These are phyloP conservation scores for Carex parvula DNA, from an alignment of 176 grass and related monocot species.

Conservation along the genomic window DNA sequence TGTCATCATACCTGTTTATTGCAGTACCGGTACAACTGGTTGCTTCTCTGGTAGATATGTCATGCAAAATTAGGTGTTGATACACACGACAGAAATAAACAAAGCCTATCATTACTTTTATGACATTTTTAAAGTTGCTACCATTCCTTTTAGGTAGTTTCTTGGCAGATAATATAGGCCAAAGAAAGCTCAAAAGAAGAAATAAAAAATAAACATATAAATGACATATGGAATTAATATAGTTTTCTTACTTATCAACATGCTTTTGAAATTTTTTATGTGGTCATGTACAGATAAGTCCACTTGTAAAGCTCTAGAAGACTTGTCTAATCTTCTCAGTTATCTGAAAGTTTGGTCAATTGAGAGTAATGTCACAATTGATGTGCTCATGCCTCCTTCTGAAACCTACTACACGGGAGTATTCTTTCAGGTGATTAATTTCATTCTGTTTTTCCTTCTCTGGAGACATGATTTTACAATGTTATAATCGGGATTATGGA, in stretches of 20 bases:
- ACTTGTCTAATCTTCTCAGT: constrained; percentile 67
- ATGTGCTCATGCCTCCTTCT: constrained; percentile 95
- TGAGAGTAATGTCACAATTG: constrained; percentile 65
- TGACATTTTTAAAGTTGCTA: not conserved
- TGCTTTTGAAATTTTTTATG: not conserved
- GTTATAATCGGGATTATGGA: not conserved
- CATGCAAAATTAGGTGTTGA: not conserved
- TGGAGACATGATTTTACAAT: not conserved
- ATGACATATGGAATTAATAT: not conserved
- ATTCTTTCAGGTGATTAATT: constrained; percentile 79
- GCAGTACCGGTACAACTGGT: not conserved
- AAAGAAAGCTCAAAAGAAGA: not conserved
- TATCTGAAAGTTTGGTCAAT: constrained; percentile 72
- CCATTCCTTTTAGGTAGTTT: not conserved
- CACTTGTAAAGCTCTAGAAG: constrained; percentile 85
- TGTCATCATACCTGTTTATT: not conserved
- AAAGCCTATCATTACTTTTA: not conserved
- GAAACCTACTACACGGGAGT: constrained; percentile 70
- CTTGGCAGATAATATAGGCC: not conserved
- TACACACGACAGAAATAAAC: not conserved
- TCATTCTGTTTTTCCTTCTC: constrained; percentile 15
- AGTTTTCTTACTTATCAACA: not conserved
- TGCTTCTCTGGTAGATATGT: constrained; percentile 6
- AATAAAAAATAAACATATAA: not conserved
- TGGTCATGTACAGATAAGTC: constrained; percentile 53